phyloP scores from a whole-genome alignment of 2,329 filamentous ascomycete genomes.

The Claviceps sp. region DNA sequence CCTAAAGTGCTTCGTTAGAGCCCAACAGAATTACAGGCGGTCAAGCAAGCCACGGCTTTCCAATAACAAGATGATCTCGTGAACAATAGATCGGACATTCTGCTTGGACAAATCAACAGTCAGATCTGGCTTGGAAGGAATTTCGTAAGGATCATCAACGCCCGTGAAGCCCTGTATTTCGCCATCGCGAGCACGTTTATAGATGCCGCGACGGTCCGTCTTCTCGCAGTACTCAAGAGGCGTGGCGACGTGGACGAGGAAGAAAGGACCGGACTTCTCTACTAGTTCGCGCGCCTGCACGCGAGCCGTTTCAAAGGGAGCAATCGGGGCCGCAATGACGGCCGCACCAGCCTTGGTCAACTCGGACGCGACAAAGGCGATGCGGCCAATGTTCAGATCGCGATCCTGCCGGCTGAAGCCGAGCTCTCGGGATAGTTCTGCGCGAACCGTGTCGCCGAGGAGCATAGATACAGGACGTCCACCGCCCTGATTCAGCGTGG shows the following conservation, averaged over 20 bases:
- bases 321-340: constrained; percentile 93
- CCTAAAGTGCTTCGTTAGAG: background rate
- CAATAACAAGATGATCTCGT: constrained; percentile 88
- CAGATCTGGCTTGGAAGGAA: constrained; percentile 66
- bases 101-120: constrained; percentile 76
- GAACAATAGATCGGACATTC: constrained; percentile 81
- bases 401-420: constrained; percentile 91
- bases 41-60: constrained; percentile 85
- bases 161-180: constrained; percentile 98
- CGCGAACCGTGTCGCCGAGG: constrained; percentile 87
- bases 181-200: constrained; percentile 67
- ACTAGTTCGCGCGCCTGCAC: constrained; percentile 70
- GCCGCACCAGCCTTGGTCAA: constrained; percentile 85
- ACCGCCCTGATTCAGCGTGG: constrained; percentile 95
- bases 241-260: constrained; percentile 88
- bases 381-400: constrained; percentile 87
- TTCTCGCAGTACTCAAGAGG: constrained; percentile 86
- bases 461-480: constrained; percentile 89
- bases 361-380: constrained; percentile 91
- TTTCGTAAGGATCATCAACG: constrained; percentile 94
- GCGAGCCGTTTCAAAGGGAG: constrained; percentile 73
- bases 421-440: constrained; percentile 85
- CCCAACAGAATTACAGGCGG: constrained; percentile 31
- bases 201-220: constrained; percentile 88
- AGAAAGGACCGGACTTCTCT: constrained; percentile 82